Conservation (phyloP, 2,329 filamentous ascomycete genomes). For the Pseudohalonectria lignicola region DNA sequence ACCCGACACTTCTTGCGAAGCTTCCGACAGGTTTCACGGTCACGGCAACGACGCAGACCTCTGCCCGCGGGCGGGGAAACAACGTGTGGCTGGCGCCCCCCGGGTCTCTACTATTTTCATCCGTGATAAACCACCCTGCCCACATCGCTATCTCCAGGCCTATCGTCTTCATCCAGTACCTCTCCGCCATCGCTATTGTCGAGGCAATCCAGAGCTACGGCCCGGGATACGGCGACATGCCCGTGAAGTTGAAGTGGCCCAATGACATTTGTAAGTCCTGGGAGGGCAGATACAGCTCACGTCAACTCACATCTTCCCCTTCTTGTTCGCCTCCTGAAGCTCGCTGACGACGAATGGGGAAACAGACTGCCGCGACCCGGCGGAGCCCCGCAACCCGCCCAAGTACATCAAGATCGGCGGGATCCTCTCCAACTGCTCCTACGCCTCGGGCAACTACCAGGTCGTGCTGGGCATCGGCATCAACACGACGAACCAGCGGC, state of each 20-base stretch:
- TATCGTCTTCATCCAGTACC: constrained; percentile 88
- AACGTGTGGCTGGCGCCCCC: constrained; percentile 94
- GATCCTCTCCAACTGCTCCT: constrained; percentile 83
- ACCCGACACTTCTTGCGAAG: constrained; percentile 62
- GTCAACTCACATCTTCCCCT: too few species aligned
- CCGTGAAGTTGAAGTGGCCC: constrained; percentile 90
- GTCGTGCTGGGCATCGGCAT: constrained; percentile 79
- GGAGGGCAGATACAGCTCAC: too few species aligned
- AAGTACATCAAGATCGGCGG: constrained; percentile 83
- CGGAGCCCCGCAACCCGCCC: constrained; percentile 28
- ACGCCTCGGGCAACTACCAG: constrained; percentile 66
- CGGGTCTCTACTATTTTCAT: constrained; percentile 79
- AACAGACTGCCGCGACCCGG: constrained; percentile 55
- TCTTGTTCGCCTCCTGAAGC: too few species aligned
- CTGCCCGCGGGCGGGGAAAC: constrained; percentile 74
- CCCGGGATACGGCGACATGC: constrained; percentile 60
- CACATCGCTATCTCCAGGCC: constrained; percentile 62
- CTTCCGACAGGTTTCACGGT: constrained; percentile 81
- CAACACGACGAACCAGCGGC: constrained; percentile 73
- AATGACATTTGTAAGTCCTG: constrained; percentile 80
- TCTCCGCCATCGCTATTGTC: constrained; percentile 79
- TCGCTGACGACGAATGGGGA: too few species aligned
- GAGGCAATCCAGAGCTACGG: constrained; percentile 75
- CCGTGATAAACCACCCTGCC: constrained; percentile 73
- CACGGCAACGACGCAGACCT: constrained; percentile 77